phyloP scores from a whole-genome alignment of 2,329 filamentous ascomycete genomes.

The Sphaerulina musiva region DNA sequence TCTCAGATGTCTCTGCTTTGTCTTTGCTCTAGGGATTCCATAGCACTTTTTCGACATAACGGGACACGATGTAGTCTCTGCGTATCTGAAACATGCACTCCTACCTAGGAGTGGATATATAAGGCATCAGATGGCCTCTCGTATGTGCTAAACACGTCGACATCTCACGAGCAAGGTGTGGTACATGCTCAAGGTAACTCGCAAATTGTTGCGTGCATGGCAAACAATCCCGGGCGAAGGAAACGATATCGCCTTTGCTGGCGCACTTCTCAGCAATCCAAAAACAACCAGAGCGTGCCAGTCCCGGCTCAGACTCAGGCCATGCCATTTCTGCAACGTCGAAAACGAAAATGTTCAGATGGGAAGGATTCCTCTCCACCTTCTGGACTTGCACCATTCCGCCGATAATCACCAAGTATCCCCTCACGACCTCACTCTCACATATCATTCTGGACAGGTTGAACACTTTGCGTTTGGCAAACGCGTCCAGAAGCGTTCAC shows the following conservation, averaged over 20 bases:
- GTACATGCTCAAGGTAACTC: background rate
- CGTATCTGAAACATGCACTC: background rate
- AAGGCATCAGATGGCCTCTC: background rate
- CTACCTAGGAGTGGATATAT: background rate
- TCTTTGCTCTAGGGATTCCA: background rate
- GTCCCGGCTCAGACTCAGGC: background rate
- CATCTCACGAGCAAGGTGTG: background rate
- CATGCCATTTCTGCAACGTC: background rate
- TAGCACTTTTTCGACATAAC: background rate
- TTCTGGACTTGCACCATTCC: conserved; percentile 8
- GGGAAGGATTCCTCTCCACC: background rate
- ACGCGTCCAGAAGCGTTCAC: conserved; percentile 2
- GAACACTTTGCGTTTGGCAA: conserved; percentile 10
- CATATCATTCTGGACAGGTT: conserved; percentile 1
- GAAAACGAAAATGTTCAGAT: conserved; percentile 1
- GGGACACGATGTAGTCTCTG: background rate
- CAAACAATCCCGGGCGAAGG: background rate
- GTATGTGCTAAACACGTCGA: background rate
- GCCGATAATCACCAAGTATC: conserved; percentile 9
- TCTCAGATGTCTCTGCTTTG: background rate
- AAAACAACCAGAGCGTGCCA: background rate
- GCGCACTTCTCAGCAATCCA: background rate
- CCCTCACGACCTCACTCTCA: background rate
- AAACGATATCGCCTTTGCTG: background rate
- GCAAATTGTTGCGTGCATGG: background rate